Base-by-base conservation (phyloP, 306 rosid species). In the Canavalia ensiformis region DNA sequence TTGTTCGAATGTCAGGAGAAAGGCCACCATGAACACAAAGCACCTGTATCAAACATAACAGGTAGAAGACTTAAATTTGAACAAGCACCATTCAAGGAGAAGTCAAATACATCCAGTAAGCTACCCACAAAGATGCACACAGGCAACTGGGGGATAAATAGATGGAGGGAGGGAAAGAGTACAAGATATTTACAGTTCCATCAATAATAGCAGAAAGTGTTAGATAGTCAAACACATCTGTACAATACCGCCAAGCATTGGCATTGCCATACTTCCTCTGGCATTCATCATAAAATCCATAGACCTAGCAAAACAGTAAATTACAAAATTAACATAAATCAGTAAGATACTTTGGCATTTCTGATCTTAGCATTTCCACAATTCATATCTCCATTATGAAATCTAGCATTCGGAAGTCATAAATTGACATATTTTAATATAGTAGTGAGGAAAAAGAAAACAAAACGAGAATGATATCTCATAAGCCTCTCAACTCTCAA, bases 261-360 rank as follows among this genome's bases (percentile, higher is more conserved):
- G 98, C 97, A 82, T 94, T 94, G 71, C 98, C 98, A 35, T 94
- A 94, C 94, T 94, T 94, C 82, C 98, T 90, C 85, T 94, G 98
- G 89, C 98, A 94, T 83, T 94, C 98, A 58, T 94, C 98, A 81
- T 94, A 94, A 86, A 94, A 94, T 35, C 97, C 98, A 86, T 94
- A 94, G n/a, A 94, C 98, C 98, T 94, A 58, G 33, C 46, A 69
- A 57, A 77, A 39, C 13, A 13, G 33, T 29, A 79, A 46, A 79
- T 58, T 49, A 44, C n/a, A 35, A 77, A 25, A 64, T 51, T 39
- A 65, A 18, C 54, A 64, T 77, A 29, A 65, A 77, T 51, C 52
- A 51, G 65, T 35, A 75, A 2, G 9, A 63, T 37, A 64, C 31
- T 62, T 42, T 9, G 41, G 28, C 74, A 44, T 70, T 52, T 70